phyloP scores from a whole-genome alignment of 805 yeast species.

The Saturnispora sekii region DNA sequence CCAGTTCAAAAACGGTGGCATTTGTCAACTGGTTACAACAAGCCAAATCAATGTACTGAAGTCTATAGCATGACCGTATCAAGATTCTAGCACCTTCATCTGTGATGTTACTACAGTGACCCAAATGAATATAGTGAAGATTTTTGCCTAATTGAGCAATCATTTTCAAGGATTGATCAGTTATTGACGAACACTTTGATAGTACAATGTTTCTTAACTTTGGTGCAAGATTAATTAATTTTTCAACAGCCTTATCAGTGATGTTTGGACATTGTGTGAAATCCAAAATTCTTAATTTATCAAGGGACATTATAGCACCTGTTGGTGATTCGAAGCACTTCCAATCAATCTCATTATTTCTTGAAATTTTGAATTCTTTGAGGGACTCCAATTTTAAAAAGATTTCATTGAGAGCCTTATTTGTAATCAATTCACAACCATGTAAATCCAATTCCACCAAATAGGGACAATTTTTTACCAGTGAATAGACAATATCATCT shows the following conservation, averaged over 20 bases:
- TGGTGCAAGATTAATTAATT: slow-evolving; percentile 70
- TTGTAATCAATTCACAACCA: slow-evolving; percentile 65
- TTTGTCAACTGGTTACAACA: slow-evolving; percentile 88
- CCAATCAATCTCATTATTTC: slow-evolving; percentile 61
- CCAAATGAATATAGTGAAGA: slow-evolving; percentile 83
- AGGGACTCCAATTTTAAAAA: slow-evolving; percentile 58
- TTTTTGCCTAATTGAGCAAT: slow-evolving; percentile 67
- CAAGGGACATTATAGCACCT: slow-evolving; percentile 32
- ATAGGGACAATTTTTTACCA: slow-evolving; percentile 65
- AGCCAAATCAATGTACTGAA: slow-evolving; percentile 90
- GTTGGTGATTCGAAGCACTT: slow-evolving; percentile 38
- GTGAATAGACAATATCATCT: slow-evolving; percentile 48
- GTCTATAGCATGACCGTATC: slow-evolving; percentile 68
- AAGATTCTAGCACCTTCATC: slow-evolving; percentile 76
- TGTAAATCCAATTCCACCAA: slow-evolving; percentile 87
- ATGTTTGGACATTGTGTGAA: slow-evolving; percentile 75
- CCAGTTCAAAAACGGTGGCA: slow-evolving; percentile 64
- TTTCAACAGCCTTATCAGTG: slow-evolving; percentile 69
- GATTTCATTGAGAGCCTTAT: slow-evolving; percentile 46
- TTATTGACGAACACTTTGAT: slow-evolving; percentile 79
- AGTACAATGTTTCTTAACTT: slow-evolving; percentile 77
- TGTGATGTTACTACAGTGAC: slow-evolving; percentile 86
- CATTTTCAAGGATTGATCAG: slow-evolving; percentile 69
- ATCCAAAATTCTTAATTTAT: slow-evolving; percentile 70
- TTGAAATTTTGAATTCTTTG: slow-evolving; percentile 76